Evolutionary conservation across 1,284 basidiomycete genomes (phyloP).

Genomic region (Leccinum subfulvum): DNA sequence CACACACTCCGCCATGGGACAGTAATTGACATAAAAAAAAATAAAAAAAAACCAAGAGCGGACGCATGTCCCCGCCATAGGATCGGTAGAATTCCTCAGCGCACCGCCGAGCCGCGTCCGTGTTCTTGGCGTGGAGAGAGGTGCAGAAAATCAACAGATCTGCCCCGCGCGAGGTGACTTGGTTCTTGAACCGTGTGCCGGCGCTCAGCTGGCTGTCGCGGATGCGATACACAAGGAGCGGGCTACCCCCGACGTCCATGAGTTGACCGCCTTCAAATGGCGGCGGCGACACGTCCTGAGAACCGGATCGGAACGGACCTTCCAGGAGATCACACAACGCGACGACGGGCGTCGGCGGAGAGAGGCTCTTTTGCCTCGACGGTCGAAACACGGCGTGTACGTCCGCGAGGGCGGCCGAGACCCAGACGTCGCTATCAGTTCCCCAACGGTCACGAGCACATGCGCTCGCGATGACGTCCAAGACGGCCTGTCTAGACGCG

Average conservation of each 20-base stretch:
- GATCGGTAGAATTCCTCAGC: conserved; percentile 21
- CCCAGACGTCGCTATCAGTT: too few relatives aligned
- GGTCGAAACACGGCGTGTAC: neutral
- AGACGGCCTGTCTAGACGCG: conserved; percentile 23
- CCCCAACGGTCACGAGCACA: conserved; percentile 10
- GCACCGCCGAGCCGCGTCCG: conserved; percentile 9
- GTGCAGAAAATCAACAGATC: conserved; percentile 29
- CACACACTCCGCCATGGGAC: too few relatives aligned
- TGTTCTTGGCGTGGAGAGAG: conserved; percentile 13
- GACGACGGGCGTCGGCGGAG: neutral
- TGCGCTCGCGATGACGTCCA: conserved; percentile 19
- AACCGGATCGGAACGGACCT: conserved; percentile 4
- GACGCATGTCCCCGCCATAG: conserved; percentile 29
- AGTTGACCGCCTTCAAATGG: conserved; percentile 20
- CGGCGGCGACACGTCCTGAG: conserved; percentile 8
- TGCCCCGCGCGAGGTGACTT: conserved; percentile 19
- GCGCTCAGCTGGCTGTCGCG: conserved; percentile 22
- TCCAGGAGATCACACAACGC: conserved; percentile 21
- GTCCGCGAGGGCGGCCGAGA: neutral
- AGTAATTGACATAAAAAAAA: too few relatives aligned
- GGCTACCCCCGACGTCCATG: conserved; percentile 20
- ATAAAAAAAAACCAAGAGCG: conserved; percentile 12
- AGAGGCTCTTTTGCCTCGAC: neutral
- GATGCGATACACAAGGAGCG: conserved; percentile 25
- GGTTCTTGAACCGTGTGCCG: conserved; percentile 28